Percentiles rank a stretch among this genome's conserved stretches.
These are phyloP conservation scores for Hypoxylon sp. DNA, from an alignment of 2,329 filamentous ascomycete genomes.

Conservation along the genomic window DNA sequence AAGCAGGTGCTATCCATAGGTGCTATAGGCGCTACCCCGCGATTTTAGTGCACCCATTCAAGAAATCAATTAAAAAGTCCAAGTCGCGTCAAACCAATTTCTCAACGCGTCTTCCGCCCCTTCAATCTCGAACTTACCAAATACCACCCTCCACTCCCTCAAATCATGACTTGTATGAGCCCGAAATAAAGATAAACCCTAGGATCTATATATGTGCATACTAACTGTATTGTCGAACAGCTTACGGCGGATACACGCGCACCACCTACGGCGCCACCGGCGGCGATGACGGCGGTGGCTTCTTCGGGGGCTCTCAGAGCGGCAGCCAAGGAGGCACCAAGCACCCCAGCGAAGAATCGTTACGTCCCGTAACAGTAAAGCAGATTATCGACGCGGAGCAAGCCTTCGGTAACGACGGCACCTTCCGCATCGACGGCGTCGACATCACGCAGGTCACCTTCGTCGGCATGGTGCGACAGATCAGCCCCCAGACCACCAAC, in stretches of 20 bases:
- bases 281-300: constrained; percentile 74
- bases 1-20: constrained; percentile 20
- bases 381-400: constrained; percentile 89
- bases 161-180: constrained; percentile 35
- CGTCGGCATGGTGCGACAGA: constrained; percentile 89
- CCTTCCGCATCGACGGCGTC: constrained; percentile 86
- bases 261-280: constrained; percentile 68
- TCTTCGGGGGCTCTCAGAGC: constrained; percentile 71
- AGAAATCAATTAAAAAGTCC: constrained; percentile 37
- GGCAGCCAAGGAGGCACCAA: constrained; percentile 64
- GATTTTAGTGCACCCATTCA: constrained; percentile 39
- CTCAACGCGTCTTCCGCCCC: constrained; percentile 47
- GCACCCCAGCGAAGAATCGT: constrained; percentile 83
- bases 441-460: constrained; percentile 84
- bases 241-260: constrained; percentile 66
- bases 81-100: constrained; percentile 47
- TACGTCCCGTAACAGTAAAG: constrained; percentile 95
- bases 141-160: constrained; percentile 20
- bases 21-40: constrained; percentile 35
- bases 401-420: constrained; percentile 74
- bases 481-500: constrained; percentile 90
- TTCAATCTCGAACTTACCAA: constrained; percentile 2
- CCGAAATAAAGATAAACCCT: not conserved
- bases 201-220: not conserved
- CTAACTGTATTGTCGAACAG: constrained; percentile 55